These are phyloP conservation scores for Eimeria necatrix DNA, from an alignment of 169 alveolate species.

Conservation along the genomic window DNA sequence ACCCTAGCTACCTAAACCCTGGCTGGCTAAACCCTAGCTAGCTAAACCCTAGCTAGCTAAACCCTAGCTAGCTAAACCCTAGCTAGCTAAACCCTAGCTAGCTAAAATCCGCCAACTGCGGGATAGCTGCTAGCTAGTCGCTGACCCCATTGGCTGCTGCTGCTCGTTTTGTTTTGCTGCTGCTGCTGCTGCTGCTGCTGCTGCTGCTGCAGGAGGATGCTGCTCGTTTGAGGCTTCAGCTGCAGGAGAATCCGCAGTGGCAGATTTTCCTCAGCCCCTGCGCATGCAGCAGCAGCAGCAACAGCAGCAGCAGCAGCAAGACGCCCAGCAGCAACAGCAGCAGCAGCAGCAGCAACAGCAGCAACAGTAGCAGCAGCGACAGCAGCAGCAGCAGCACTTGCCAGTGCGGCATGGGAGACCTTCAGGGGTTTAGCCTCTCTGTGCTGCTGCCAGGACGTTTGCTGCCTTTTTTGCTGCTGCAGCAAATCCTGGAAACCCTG, in stretches of 20 bases:
- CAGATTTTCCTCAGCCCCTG: not conserved
- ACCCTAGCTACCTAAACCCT: too few relatives aligned
- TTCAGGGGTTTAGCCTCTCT: not conserved
- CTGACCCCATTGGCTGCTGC: too few relatives aligned
- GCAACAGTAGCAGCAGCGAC: not conserved
- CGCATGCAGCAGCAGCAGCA: not conserved
- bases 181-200: too few relatives aligned
- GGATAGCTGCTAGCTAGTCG: too few relatives aligned
- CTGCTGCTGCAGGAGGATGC: not conserved
- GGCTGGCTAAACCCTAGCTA: too few relatives aligned
- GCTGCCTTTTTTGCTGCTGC: not conserved
- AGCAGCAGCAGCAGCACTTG: not conserved
- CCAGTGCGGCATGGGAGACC: not conserved
- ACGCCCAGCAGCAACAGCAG: not conserved
- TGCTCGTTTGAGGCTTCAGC: not conserved
- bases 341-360: not conserved
- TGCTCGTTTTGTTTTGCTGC: too few relatives aligned
- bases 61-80: too few relatives aligned
- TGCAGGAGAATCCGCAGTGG: not conserved
- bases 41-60: too few relatives aligned
- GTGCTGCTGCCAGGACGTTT: constrained; percentile 15
- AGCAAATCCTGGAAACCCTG: not conserved
- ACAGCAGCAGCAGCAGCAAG: too few relatives aligned
- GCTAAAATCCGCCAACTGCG: too few relatives aligned
- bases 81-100: too few relatives aligned